Conservation (phyloP, 1,284 basidiomycete genomes). For the Pholiota adiposa region DNA sequence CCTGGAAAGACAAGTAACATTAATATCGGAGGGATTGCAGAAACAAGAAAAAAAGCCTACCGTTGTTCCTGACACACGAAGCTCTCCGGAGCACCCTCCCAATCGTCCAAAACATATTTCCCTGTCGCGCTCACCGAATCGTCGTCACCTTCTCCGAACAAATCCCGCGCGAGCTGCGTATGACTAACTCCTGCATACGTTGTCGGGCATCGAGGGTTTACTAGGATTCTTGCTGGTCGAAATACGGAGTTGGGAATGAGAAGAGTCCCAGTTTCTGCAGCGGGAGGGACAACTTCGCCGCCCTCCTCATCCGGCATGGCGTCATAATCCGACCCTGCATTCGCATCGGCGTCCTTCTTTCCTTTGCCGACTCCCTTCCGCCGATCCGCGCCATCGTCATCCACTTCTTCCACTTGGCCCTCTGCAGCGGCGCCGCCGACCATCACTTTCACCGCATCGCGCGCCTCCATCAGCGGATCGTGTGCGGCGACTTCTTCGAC, state of each 20-base stretch:
- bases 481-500: conserved; percentile 37
- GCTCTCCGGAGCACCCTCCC: conserved; percentile 92
- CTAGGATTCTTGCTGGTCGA: conserved; percentile 84
- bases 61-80: conserved; percentile 97
- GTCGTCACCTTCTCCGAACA: conserved; percentile 83
- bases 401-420: conserved; percentile 37
- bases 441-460: conserved; percentile 35
- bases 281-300: conserved; percentile 41
- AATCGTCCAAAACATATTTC: conserved; percentile 89
- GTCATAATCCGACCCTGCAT: conserved; percentile 87
- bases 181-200: conserved; percentile 96
- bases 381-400: conserved; percentile 36
- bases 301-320: conserved; percentile 78
- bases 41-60: conserved; percentile 38
- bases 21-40: conserved; percentile 11
- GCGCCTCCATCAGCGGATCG: conserved; percentile 37
- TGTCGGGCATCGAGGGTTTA: conserved; percentile 94
- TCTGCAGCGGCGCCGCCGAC: conserved; percentile 32
- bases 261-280: conserved; percentile 43
- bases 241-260: conserved; percentile 89
- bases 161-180: conserved; percentile 86
- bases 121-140: conserved; percentile 45
- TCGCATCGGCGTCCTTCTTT: conserved; percentile 67
- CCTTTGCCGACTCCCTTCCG: conserved; percentile 31
- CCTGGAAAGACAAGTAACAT: conserved; percentile 39